Conservation (phyloP, 768 basidiomycete species). For the Lactarius tabidus region DNA sequence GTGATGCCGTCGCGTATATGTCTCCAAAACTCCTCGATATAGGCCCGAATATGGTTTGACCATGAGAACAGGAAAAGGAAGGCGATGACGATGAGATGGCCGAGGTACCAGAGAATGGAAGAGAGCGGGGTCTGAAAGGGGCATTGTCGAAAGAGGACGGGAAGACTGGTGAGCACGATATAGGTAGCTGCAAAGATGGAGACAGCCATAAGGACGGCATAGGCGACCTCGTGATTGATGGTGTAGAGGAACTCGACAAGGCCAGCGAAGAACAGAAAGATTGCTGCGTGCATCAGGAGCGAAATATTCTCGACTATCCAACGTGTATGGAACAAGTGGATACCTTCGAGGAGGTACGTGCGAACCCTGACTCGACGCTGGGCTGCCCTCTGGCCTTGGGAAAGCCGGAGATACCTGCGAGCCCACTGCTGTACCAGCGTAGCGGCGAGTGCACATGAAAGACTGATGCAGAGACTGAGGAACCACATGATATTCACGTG, state of each 20-base stretch:
- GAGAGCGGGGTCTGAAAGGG: slow-evolving; percentile 3
- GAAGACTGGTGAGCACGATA: background rate
- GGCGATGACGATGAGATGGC: background rate
- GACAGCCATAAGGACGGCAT: background rate
- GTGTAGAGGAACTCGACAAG: slow-evolving; percentile 3
- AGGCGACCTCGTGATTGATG: slow-evolving; percentile 2
- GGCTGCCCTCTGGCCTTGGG: background rate
- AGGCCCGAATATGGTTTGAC: background rate
- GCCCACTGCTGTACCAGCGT: slow-evolving; percentile 20
- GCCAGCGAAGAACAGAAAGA: slow-evolving; percentile 9
- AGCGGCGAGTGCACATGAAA: slow-evolving; percentile 16
- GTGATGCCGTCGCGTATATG: background rate
- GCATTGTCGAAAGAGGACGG: background rate
- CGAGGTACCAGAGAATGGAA: slow-evolving; percentile 2
- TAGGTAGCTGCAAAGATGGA: background rate
- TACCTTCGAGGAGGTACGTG: slow-evolving; percentile 7
- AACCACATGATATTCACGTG: slow-evolving; percentile 25
- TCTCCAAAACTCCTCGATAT: background rate
- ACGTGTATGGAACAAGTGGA: background rate
- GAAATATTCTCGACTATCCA: slow-evolving; percentile 11
- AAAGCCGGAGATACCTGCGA: slow-evolving; percentile 13
- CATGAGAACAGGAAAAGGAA: background rate
- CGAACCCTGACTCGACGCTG: slow-evolving; percentile 13
- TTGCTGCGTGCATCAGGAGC: slow-evolving; percentile 4
- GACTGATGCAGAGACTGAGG: slow-evolving; percentile 19